Evolutionary conservation across 768 basidiomycete species (phyloP).

Genomic region (Xerocomus brunneocitrinus): DNA sequence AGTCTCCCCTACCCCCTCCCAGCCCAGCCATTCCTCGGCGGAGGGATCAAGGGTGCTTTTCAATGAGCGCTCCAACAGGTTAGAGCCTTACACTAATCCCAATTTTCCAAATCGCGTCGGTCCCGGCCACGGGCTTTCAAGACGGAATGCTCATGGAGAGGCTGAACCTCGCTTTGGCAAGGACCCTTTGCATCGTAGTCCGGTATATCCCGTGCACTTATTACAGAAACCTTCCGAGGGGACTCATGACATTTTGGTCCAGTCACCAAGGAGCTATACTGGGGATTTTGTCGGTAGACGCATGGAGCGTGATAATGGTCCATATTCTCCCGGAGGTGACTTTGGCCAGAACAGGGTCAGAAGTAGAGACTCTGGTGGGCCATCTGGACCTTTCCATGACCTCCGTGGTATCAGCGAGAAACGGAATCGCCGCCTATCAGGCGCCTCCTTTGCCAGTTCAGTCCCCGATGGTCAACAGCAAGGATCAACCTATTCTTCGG

Average conservation of each 20-base stretch:
- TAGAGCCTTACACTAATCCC: constrained; percentile 75
- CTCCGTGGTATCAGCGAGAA: constrained; percentile 15
- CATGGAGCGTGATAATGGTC: constrained; percentile 14
- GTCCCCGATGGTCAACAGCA: constrained; percentile 18
- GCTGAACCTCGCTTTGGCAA: constrained; percentile 44
- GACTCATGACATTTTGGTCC: constrained; percentile 11
- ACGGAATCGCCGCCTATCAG: constrained; percentile 22
- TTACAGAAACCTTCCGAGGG: constrained; percentile 50
- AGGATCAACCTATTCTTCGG: constrained; percentile 19
- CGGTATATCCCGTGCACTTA: constrained; percentile 45
- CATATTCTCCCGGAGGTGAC: constrained; percentile 10
- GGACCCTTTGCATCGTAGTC: constrained; percentile 42
- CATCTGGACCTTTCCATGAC: constrained; percentile 15
- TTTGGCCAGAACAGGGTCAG: constrained; percentile 17
- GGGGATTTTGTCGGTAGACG: constrained; percentile 19
- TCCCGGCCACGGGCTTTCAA: constrained; percentile 30
- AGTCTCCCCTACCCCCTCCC: constrained; percentile 34
- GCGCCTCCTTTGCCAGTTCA: constrained; percentile 19
- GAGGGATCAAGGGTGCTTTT: constrained; percentile 78
- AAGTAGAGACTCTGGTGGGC: constrained; percentile 12
- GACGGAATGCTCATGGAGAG: constrained; percentile 46
- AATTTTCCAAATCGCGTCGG: constrained; percentile 42
- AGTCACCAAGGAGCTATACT: constrained; percentile 16
- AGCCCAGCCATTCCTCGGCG: constrained; percentile 44
- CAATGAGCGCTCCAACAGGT: constrained; percentile 87